Conservation (phyloP, 2,329 filamentous ascomycete species). For the Colletotrichum sp. region DNA sequence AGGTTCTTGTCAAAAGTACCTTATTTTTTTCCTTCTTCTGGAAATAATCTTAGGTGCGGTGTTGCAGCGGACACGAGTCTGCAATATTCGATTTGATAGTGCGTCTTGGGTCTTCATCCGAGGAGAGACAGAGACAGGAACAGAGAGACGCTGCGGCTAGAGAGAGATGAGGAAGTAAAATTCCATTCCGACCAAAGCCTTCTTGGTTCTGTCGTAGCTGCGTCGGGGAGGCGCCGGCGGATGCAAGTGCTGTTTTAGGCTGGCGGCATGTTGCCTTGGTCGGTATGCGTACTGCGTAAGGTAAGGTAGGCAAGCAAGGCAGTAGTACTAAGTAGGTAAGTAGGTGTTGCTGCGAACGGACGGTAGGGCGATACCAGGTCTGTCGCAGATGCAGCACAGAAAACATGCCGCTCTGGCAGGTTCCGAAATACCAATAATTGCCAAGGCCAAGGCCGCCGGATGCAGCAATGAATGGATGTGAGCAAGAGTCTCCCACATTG, state of each 20-base stretch:
- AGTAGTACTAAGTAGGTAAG: background rate
- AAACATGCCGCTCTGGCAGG: background rate
- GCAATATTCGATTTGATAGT: background rate
- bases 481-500: background rate
- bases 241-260: background rate
- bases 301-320: no score
- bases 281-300: background rate
- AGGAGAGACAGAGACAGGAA: background rate
- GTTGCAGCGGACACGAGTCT: background rate
- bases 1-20: background rate
- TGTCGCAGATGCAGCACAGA: conserved; percentile 3
- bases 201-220: background rate
- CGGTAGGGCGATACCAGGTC: conserved; percentile 6
- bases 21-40: background rate
- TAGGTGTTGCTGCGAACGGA: conserved; percentile 5
- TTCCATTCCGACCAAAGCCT: background rate
- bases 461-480: background rate
- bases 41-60: background rate
- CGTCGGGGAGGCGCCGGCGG: background rate
- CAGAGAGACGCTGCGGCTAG: background rate
- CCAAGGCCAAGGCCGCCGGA: background rate
- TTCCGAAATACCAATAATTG: background rate
- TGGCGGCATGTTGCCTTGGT: background rate
- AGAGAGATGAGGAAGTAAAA: background rate
- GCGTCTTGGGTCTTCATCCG: background rate